phyloP scores from a whole-genome alignment of 768 basidiomycete species.

The Serendipita sp. region DNA sequence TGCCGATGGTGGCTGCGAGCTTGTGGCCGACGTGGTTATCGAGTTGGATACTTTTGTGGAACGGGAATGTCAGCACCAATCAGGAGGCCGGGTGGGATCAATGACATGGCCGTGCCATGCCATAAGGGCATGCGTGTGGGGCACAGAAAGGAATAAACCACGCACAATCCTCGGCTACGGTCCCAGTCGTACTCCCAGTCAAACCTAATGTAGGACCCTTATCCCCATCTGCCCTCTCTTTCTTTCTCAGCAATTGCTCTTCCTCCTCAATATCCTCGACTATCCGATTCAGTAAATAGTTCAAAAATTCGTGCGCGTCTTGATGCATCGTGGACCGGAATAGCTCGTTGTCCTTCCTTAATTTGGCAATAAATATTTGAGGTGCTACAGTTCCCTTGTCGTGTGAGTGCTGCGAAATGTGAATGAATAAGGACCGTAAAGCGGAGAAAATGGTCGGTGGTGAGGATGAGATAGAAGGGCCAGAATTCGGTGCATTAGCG shows the following conservation, averaged over 20 bases:
- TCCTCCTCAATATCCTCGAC: conserved; percentile 85
- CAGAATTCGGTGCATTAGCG: conserved; percentile 17
- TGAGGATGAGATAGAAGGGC: conserved; percentile 35
- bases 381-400: conserved; percentile 81
- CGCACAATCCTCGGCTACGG: conserved; percentile 8
- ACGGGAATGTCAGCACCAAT: conserved; percentile 20
- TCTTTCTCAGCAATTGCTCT: conserved; percentile 27
- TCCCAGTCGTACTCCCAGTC: conserved; percentile 5
- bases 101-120: too few relatives aligned
- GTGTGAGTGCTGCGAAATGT: conserved; percentile 63
- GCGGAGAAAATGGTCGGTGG: conserved; percentile 79
- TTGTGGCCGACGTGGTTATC: conserved; percentile 28
- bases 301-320: conserved; percentile 97
- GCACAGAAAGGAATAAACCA: too few relatives aligned
- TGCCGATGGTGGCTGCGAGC: conserved; percentile 9
- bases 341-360: conserved; percentile 81
- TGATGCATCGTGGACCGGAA: conserved; percentile 91
- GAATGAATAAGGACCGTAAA: conserved; percentile 75
- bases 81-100: background rate
- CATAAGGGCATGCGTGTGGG: too few relatives aligned
- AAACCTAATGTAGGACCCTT: background rate
- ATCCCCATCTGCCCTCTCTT: conserved; percentile 17
- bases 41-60: conserved; percentile 28
- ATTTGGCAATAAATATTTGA: conserved; percentile 80
- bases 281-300: conserved; percentile 82